These are phyloP conservation scores for Dunaliella salina DNA, from an alignment of 163 green algal genomes.

Conservation along the genomic window DNA sequence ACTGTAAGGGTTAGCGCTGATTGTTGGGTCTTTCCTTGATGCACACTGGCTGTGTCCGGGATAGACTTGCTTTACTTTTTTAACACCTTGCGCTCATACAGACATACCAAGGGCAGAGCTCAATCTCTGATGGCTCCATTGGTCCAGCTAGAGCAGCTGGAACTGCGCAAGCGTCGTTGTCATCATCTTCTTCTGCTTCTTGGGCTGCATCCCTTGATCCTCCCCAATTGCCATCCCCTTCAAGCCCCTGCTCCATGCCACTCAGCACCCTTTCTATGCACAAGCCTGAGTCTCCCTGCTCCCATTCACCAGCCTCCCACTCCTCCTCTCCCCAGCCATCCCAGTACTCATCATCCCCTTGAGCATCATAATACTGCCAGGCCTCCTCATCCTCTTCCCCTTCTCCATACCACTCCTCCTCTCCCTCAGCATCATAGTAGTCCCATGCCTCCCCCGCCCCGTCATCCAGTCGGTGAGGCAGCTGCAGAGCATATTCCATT, in stretches of 20 bases:
- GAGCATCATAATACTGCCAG: not conserved
- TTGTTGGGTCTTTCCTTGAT: too few relatives aligned
- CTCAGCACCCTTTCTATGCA: not conserved
- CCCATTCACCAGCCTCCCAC: not conserved
- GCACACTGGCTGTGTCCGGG: too few relatives aligned
- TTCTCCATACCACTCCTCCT: not conserved
- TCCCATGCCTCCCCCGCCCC: too few relatives aligned
- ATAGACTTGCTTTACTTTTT: too few relatives aligned
- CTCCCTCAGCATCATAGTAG: not conserved
- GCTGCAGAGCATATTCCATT: not conserved
- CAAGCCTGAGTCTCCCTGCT: too few relatives aligned
- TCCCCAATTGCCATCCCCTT: not conserved
- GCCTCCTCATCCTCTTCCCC: not conserved
- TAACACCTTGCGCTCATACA: too few relatives aligned
- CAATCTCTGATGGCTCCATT: not conserved
- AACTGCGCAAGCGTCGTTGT: not conserved
- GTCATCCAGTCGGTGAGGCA: not conserved
- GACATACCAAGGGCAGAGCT: not conserved
- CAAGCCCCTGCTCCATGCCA: not conserved
- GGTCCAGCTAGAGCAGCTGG: not conserved
- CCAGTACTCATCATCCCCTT: not conserved
- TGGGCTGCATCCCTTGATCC: not conserved
- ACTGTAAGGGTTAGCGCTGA: too few relatives aligned
- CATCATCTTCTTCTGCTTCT: not conserved
- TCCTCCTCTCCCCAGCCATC: not conserved